Evolutionary conservation across 176 grass and related monocot species (phyloP).

Genomic region (Stipa capillata): DNA sequence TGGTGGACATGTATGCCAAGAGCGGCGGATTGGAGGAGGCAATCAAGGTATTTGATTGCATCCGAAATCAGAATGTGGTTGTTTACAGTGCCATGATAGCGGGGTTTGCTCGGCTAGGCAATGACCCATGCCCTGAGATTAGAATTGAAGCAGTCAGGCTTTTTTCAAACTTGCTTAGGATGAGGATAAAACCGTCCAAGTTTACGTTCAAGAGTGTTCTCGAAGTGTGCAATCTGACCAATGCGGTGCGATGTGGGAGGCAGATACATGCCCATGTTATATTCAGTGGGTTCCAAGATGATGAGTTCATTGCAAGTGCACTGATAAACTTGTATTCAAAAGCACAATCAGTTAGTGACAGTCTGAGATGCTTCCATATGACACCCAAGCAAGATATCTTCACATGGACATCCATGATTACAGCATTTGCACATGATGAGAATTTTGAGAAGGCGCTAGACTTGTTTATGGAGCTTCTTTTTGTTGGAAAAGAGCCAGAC

Average conservation of each 20-base stretch:
- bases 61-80: constrained; percentile 49
- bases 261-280: constrained; percentile 69
- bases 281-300: constrained; percentile 46
- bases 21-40: constrained; percentile 78
- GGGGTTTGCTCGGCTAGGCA: constrained; percentile 61
- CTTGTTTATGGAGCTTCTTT: constrained; percentile 51
- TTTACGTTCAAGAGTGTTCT: constrained; percentile 71
- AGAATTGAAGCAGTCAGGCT: constrained; percentile 45
- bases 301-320: constrained; percentile 51
- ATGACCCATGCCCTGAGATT: constrained; percentile 36
- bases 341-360: constrained; percentile 27
- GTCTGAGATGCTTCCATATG: constrained; percentile 60
- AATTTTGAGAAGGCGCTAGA: constrained; percentile 45
- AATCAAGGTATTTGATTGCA: constrained; percentile 65
- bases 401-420: constrained; percentile 71
- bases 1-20: constrained; percentile 77
- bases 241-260: constrained; percentile 42
- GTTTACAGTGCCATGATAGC: constrained; percentile 86
- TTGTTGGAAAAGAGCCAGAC: constrained; percentile 27
- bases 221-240: constrained; percentile 57
- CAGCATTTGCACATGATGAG: constrained; percentile 32
- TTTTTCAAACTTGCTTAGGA: constrained; percentile 48
- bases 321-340: constrained; percentile 60
- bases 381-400: constrained; percentile 36
- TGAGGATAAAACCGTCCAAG: constrained; percentile 51